These are phyloP conservation scores for Cyberlindnera xylosilytica DNA, from an alignment of 805 yeast genomes.

Conservation along the genomic window DNA sequence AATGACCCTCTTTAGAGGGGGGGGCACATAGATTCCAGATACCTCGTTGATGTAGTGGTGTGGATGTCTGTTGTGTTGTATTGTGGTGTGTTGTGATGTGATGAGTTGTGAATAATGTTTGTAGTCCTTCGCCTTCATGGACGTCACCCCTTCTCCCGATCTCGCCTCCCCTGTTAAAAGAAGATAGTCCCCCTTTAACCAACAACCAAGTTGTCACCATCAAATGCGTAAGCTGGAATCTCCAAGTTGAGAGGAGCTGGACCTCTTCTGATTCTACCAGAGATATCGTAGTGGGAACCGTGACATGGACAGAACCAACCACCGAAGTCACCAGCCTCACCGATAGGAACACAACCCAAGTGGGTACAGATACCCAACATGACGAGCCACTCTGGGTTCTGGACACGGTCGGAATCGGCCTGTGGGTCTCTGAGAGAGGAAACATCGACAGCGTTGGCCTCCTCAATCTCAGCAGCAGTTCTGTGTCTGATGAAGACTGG, in stretches of 20 bases:
- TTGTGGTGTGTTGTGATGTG: constrained; percentile 1
- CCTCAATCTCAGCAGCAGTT: constrained; percentile 87
- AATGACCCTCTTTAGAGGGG: constrained; percentile 13
- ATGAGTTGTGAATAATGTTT: constrained; percentile 9
- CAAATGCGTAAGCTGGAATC: constrained; percentile 87
- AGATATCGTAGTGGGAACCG: constrained; percentile 99
- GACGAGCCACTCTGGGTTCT: constrained; percentile 96
- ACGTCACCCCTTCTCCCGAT: neutral
- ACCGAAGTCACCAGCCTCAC: constrained; percentile 99
- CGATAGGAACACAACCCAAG: constrained; percentile 99
- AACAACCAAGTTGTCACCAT: constrained; percentile 77
- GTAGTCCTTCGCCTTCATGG: neutral
- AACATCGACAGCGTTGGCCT: constrained; percentile 85
- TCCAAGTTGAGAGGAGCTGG: constrained; percentile 99
- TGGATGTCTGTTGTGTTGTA: constrained; percentile 2
- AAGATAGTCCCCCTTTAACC: constrained; percentile 51
- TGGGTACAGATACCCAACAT: constrained; percentile 99
- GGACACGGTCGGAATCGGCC: constrained; percentile 87
- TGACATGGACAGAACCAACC: constrained; percentile 99
- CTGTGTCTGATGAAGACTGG: constrained; percentile 99
- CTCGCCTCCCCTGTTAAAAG: neutral
- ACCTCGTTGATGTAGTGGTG: constrained; percentile 1
- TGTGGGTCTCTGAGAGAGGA: constrained; percentile 89
- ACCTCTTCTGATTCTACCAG: constrained; percentile 99
- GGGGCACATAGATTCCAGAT: constrained; percentile 8